phyloP scores from a whole-genome alignment of 768 basidiomycete species.

The Tylopilus plumbeoviolaceoides region DNA sequence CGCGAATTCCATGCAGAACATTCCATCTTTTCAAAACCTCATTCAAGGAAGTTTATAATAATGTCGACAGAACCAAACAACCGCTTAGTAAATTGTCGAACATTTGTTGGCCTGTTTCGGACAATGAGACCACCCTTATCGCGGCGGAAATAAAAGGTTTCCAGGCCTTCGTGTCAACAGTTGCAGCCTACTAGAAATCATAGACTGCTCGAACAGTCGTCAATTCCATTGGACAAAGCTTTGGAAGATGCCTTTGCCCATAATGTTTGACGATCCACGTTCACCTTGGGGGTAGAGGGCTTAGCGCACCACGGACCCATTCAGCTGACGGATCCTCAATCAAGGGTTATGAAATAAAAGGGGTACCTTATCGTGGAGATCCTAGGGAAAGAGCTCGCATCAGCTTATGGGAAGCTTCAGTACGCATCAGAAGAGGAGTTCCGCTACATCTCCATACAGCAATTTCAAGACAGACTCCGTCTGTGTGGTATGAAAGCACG shows the following conservation, averaged over 20 bases:
- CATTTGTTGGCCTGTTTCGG: not conserved
- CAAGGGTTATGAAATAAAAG: constrained; percentile 6
- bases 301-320: not conserved
- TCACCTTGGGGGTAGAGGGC: constrained; percentile 7
- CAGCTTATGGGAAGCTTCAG: not conserved
- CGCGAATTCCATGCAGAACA: constrained; percentile 22
- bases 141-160: constrained; percentile 12
- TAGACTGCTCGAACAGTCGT: constrained; percentile 1
- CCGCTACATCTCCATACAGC: constrained; percentile 3
- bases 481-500: not conserved
- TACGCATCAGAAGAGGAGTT: constrained; percentile 3
- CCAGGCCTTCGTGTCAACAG: not conserved
- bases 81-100: not conserved
- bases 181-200: not conserved
- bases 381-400: not conserved
- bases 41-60: constrained; percentile 12
- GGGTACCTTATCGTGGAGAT: constrained; percentile 11
- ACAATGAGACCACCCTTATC: constrained; percentile 4
- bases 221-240: not conserved
- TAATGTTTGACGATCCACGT: not conserved
- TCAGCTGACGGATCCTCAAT: not conserved
- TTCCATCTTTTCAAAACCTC: constrained; percentile 14
- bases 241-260: not conserved
- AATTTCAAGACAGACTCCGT: constrained; percentile 1
- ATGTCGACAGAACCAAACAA: constrained; percentile 23